These are phyloP conservation scores for Microdochium nivale DNA, from an alignment of 2,329 filamentous ascomycete species.

Conservation along the genomic window DNA sequence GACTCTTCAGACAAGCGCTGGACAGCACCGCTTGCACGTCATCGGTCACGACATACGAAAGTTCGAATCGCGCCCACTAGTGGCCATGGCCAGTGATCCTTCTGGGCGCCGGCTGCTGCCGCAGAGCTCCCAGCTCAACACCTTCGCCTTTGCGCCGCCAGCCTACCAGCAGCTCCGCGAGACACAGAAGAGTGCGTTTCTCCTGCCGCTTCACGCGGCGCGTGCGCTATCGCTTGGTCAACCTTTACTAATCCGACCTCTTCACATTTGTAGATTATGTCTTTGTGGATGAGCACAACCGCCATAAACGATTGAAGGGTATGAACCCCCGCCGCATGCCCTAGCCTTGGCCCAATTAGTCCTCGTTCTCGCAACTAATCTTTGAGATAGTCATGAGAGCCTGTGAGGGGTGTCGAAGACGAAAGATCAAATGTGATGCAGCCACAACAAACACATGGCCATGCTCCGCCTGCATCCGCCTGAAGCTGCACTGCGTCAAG, in stretches of 20 bases:
- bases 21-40: not conserved
- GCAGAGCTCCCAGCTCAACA: constrained; percentile 62
- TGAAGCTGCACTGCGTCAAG: constrained; percentile 89
- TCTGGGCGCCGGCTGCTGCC: constrained; percentile 54
- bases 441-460: constrained; percentile 97
- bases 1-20: not conserved
- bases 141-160: constrained; percentile 66
- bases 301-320: constrained; percentile 95
- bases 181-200: constrained; percentile 70
- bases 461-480: constrained; percentile 82
- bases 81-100: constrained; percentile 54
- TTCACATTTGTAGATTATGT: constrained; percentile 70
- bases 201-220: not conserved
- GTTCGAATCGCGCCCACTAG: not conserved
- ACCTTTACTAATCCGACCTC: constrained; percentile 7
- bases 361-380: constrained; percentile 1
- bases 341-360: not conserved
- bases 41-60: not conserved
- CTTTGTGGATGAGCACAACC: constrained; percentile 97
- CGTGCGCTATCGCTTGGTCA: constrained; percentile 12
- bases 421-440: constrained; percentile 97
- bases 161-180: constrained; percentile 53
- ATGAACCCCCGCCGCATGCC: constrained; percentile 15
- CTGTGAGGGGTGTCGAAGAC: constrained; percentile 86
- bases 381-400: constrained; percentile 74